Conservation (phyloP, 129 eudicot genomes). For the Tagetes patula region DNA sequence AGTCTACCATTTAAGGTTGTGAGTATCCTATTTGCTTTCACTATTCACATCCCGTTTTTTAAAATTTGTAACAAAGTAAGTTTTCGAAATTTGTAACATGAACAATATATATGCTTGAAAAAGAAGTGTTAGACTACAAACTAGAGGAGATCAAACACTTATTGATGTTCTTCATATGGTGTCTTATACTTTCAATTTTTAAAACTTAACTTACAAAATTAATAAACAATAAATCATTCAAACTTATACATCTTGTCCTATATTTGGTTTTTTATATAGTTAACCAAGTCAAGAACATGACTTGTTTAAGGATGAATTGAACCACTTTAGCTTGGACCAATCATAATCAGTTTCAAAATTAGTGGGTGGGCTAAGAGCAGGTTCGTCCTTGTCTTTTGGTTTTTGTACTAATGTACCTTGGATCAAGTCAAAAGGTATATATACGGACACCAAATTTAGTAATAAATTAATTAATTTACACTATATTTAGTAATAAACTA, state of each 20-base stretch:
- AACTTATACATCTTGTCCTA: neutral
- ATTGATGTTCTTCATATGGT: neutral
- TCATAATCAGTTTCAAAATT: neutral
- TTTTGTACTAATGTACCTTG: neutral
- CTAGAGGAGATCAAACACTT: no score
- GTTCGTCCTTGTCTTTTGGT: constrained; percentile 14
- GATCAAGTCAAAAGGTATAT: neutral
- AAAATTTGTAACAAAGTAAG: no score
- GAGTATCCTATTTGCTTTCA: no score
- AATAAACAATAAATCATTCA: neutral
- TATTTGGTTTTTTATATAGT: neutral
- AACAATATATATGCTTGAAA: no score
- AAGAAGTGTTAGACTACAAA: no score
- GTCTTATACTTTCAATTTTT: neutral
- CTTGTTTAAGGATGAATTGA: neutral
- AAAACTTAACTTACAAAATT: neutral
- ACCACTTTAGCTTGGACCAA: neutral
- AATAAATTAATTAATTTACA: constrained; percentile 1
- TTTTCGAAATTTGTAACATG: no score
- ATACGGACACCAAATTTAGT: constrained; percentile 2
- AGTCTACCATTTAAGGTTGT: no score
- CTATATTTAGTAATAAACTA: neutral
- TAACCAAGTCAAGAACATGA: neutral
- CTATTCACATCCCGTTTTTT: no score
- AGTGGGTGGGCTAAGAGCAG: neutral